phyloP scores from a whole-genome alignment of 495 filamentous ascomycete species.

The Penicillium samsonianum region DNA sequence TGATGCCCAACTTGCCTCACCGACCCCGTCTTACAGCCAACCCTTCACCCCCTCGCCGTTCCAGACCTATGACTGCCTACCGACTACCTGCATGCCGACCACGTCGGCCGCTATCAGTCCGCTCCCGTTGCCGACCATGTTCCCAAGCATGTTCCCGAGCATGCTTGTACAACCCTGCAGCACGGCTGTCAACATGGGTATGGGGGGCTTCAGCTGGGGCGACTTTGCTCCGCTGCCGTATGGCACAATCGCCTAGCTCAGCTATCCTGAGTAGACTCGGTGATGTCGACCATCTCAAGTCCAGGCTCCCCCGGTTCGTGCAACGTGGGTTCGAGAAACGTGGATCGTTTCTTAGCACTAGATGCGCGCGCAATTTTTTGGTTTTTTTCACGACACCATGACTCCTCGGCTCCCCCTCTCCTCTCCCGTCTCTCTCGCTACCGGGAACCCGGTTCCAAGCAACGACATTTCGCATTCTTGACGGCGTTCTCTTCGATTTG shows the following conservation, averaged over 20 bases:
- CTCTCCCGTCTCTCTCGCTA: conserved; percentile 2
- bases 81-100: conserved; percentile 63
- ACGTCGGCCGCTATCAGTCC: conserved; percentile 62
- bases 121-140: conserved; percentile 67
- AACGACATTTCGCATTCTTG: conserved; percentile 52
- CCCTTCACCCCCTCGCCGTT: conserved; percentile 72
- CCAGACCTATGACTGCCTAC: conserved; percentile 67
- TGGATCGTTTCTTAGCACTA: conserved; percentile 20
- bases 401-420: conserved; percentile 1
- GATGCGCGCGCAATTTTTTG: background rate
- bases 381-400: conserved; percentile 1
- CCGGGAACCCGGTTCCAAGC: conserved; percentile 27
- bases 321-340: conserved; percentile 14
- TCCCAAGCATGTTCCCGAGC: conserved; percentile 46
- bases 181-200: conserved; percentile 56
- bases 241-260: conserved; percentile 55
- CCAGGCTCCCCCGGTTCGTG: conserved; percentile 8
- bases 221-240: conserved; percentile 59
- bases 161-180: conserved; percentile 86
- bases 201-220: conserved; percentile 76
- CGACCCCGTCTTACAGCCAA: conserved; percentile 76
- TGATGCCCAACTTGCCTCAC: conserved; percentile 70
- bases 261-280: conserved; percentile 15
- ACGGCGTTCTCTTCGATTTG: conserved; percentile 49
- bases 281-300: conserved; percentile 17